Conservation (phyloP, 2,329 filamentous ascomycete genomes). For the Corniculantispora saksenae region DNA sequence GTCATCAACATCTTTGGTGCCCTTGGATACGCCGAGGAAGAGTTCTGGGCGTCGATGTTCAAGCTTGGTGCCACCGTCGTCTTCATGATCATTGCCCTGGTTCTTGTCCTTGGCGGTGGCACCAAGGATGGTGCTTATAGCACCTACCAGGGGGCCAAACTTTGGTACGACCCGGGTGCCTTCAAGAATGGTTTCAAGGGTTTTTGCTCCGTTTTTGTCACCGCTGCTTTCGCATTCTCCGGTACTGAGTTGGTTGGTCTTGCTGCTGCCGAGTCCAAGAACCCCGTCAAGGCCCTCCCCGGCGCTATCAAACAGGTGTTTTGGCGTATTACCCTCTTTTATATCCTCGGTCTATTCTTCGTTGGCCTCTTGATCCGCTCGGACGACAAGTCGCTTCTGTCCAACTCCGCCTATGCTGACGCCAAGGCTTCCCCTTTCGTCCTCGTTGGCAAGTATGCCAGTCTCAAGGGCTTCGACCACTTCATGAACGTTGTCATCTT, state of each 20-base stretch:
- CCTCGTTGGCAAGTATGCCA: conserved; percentile 56
- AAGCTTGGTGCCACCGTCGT: conserved; percentile 59
- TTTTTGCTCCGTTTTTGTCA: conserved; percentile 54
- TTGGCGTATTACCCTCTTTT: conserved; percentile 52
- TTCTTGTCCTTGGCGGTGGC: conserved; percentile 60
- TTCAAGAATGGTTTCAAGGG: conserved; percentile 70
- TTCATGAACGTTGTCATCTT: conserved; percentile 66
- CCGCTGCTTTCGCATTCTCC: conserved; percentile 55
- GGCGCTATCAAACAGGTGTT: conserved; percentile 51
- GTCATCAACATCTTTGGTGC: conserved; percentile 58
- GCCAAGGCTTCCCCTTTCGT: conserved; percentile 58
- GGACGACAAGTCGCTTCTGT: conserved; percentile 40
- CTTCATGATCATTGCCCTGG: conserved; percentile 63
- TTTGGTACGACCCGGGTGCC: conserved; percentile 46
- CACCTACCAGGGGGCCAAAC: conserved; percentile 45
- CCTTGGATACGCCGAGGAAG: conserved; percentile 54
- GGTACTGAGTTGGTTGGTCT: conserved; percentile 56
- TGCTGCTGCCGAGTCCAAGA: conserved; percentile 52
- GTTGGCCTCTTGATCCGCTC: conserved; percentile 46
- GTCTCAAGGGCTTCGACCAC: conserved; percentile 54
- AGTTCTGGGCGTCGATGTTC: conserved; percentile 56
- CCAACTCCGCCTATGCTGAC: conserved; percentile 37
- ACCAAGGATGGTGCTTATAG: conserved; percentile 45
- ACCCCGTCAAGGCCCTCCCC: conserved; percentile 51
- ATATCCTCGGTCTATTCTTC: conserved; percentile 46